A percentile compares a stretch with the other conserved stretches of the same genome.
Conservation (phyloP, 371 early-diverging fungal genomes). For the Rhizopus arrhizus region DNA sequence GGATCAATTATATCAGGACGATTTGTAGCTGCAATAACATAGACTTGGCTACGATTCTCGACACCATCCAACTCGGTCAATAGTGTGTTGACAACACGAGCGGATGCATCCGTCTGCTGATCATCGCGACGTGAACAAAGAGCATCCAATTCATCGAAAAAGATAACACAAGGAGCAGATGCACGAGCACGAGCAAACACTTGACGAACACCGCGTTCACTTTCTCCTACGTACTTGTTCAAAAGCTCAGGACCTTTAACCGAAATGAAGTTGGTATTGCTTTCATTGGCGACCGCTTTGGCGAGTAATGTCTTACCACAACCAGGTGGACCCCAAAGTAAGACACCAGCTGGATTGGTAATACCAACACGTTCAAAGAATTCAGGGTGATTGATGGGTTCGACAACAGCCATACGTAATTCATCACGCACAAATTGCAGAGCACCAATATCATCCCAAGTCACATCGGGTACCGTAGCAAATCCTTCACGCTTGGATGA, state of each 20-base stretch:
- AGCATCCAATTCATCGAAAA: constrained; percentile 99
- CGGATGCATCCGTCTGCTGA: constrained; percentile 85
- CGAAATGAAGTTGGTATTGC: constrained; percentile 97
- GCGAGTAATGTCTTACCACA: constrained; percentile 99
- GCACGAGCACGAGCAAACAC: constrained; percentile 97
- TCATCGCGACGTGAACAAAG: constrained; percentile 81
- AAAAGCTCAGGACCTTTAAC: constrained; percentile 99
- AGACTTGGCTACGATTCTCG: constrained; percentile 88
- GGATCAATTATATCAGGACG: constrained; percentile 98
- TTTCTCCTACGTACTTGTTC: constrained; percentile 99
- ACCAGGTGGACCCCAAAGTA: constrained; percentile 99
- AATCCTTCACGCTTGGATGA: constrained; percentile 98
- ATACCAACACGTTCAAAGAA: constrained; percentile 93
- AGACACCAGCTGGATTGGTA: constrained; percentile 90
- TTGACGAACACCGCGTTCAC: constrained; percentile 96
- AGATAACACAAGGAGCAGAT: constrained; percentile 95
- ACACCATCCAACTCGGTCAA: constrained; percentile 98
- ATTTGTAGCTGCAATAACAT: constrained; percentile 99
- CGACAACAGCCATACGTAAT: constrained; percentile 94
- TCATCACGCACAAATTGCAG: constrained; percentile 85
- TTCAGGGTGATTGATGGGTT: constrained; percentile 95
- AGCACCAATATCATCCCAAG: constrained; percentile 97
- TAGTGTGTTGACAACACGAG: constrained; percentile 98
- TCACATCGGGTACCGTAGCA: constrained; percentile 94
- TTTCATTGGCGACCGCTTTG: constrained; percentile 98